Conservation (phyloP, 305 asterid species). For the Rubia peregrina region DNA sequence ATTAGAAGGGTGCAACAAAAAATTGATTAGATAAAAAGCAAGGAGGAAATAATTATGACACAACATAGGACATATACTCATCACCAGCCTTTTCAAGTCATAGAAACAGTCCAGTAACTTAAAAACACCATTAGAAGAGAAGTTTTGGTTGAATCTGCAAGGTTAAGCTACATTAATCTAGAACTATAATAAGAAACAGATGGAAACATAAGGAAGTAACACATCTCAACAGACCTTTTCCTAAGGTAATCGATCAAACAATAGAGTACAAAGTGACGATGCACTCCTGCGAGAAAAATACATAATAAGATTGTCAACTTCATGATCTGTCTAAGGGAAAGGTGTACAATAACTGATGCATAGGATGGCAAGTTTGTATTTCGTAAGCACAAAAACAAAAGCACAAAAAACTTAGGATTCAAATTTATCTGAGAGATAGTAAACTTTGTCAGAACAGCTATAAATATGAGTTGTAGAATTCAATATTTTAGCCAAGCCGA, state of each 20-base stretch:
- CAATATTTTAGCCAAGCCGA: no score
- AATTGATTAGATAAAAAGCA: no score
- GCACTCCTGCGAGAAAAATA: constrained; percentile 50
- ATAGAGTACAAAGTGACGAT: constrained; percentile 56
- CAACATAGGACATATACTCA: constrained; percentile 1
- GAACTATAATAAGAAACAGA: background rate
- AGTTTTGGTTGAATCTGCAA: constrained; percentile 69
- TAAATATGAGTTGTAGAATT: no score
- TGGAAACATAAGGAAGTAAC: background rate
- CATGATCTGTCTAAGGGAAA: background rate
- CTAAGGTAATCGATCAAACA: constrained; percentile 33
- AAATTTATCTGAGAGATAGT: no score
- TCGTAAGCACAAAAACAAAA: no score
- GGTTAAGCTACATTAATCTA: background rate
- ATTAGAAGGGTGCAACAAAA: no score
- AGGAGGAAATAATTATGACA: no score
- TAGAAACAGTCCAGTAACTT: constrained; percentile 29
- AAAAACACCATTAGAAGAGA: constrained; percentile 67
- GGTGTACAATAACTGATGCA: background rate
- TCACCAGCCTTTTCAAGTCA: constrained; percentile 89
- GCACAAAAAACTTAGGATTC: background rate
- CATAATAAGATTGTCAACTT: background rate
- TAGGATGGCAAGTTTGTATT: background rate
- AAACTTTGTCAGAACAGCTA: no score
- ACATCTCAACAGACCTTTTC: constrained; percentile 47